Evolutionary conservation across 2,329 filamentous ascomycete genomes (phyloP).

Genomic region (Eurotiales sp.): DNA sequence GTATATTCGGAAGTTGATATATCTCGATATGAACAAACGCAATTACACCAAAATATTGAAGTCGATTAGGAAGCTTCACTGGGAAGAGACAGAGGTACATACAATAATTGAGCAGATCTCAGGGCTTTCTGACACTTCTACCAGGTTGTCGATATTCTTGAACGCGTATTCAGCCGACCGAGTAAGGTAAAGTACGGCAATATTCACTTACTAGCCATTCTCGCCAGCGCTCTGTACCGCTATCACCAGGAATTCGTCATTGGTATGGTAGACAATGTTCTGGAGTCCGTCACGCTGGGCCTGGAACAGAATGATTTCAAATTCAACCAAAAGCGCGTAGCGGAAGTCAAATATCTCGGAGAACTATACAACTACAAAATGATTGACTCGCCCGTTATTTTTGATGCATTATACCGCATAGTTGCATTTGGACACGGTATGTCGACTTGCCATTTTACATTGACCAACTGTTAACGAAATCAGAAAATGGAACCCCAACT

Average conservation of each 20-base stretch:
- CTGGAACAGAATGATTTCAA: constrained; percentile 97
- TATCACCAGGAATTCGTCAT: constrained; percentile 92
- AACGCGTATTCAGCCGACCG: constrained; percentile 93
- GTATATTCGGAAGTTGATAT: constrained; percentile 89
- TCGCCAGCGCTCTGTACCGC: constrained; percentile 81
- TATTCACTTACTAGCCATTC: constrained; percentile 85
- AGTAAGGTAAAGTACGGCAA: constrained; percentile 98
- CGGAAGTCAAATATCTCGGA: constrained; percentile 92
- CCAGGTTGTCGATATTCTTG: constrained; percentile 69
- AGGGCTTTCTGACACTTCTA: constrained; percentile 7
- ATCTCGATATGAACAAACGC: constrained; percentile 88
- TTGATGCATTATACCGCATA: constrained; percentile 91
- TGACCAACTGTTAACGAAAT: background rate
- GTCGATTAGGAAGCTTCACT: constrained; percentile 91
- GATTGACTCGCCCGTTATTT: constrained; percentile 91
- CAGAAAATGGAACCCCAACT: constrained; percentile 71
- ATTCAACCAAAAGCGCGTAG: constrained; percentile 89
- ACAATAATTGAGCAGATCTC: background rate
- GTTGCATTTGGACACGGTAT: constrained; percentile 82
- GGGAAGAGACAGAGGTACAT: constrained; percentile 81
- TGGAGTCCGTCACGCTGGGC: constrained; percentile 83
- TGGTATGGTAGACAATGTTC: constrained; percentile 82
- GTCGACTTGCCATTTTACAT: constrained; percentile 21
- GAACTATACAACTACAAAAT: constrained; percentile 98
- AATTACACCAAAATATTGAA: constrained; percentile 92